These are phyloP conservation scores for Botryobasidium botryosum DNA, from an alignment of 768 basidiomycete genomes.

Conservation along the genomic window DNA sequence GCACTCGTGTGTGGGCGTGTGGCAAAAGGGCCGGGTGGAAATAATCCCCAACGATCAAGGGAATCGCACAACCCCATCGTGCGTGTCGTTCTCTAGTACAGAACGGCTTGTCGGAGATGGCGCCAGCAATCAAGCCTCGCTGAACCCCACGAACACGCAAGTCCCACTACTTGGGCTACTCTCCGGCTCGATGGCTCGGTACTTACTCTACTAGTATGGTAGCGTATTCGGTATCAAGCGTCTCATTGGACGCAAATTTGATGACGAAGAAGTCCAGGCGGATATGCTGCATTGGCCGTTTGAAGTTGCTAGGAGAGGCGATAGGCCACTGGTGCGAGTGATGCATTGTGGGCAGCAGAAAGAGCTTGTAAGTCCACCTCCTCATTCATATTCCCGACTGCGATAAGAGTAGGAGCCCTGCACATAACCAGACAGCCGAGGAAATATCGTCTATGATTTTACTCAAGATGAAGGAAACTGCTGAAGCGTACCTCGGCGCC, in stretches of 20 bases:
- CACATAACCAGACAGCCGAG: constrained; percentile 22
- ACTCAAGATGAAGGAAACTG: constrained; percentile 35
- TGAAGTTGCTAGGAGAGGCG: constrained; percentile 26
- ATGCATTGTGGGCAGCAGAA: constrained; percentile 38
- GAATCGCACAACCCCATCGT: constrained; percentile 46
- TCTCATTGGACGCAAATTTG: constrained; percentile 26
- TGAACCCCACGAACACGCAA: constrained; percentile 27
- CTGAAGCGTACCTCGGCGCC: constrained; percentile 32
- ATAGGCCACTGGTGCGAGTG: constrained; percentile 36
- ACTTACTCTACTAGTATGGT: constrained; percentile 18
- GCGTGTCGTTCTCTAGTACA: constrained; percentile 40
- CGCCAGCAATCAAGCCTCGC: constrained; percentile 32
- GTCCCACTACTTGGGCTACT: background rate
- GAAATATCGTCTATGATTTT: constrained; percentile 34
- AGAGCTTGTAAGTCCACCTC: constrained; percentile 26
- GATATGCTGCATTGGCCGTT: constrained; percentile 37
- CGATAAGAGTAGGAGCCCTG: background rate
- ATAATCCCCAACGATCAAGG: constrained; percentile 29
- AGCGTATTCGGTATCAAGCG: constrained; percentile 29
- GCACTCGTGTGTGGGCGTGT: constrained; percentile 32
- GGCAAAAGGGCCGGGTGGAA: constrained; percentile 32
- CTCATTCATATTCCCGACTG: constrained; percentile 17
- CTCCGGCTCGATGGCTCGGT: background rate
- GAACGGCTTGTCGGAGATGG: constrained; percentile 39
- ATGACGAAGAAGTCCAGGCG: constrained; percentile 29